Percentiles rank a stretch among this genome's conserved stretches.
Conservation (phyloP, 2,329 filamentous ascomycete species). For the Boeremia exigua region DNA sequence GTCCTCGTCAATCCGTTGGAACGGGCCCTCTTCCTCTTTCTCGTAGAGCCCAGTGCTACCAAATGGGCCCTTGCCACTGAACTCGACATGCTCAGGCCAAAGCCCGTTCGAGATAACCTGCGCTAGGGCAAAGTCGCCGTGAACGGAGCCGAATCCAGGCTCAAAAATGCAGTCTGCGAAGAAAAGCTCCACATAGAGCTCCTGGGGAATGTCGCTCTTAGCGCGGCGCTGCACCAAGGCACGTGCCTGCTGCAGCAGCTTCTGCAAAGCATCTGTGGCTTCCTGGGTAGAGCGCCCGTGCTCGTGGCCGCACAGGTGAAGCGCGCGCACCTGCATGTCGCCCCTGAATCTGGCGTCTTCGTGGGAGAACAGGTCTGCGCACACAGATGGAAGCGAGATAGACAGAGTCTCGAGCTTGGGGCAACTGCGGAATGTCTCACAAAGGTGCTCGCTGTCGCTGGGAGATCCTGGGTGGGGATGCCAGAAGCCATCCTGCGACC, state of each 20-base stretch:
- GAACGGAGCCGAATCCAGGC: slow-evolving; percentile 53
- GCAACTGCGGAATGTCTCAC: slow-evolving; percentile 54
- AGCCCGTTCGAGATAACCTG: slow-evolving; percentile 49
- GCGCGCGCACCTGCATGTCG: slow-evolving; percentile 58
- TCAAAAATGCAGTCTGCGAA: slow-evolving; percentile 60
- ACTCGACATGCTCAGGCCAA: slow-evolving; percentile 49
- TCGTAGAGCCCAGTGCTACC: slow-evolving; percentile 58
- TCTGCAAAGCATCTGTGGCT: slow-evolving; percentile 47
- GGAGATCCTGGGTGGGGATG: slow-evolving; percentile 57
- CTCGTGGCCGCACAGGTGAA: slow-evolving; percentile 54
- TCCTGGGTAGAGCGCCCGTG: slow-evolving; percentile 44
- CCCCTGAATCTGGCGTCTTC: slow-evolving; percentile 53
- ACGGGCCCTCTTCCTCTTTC: slow-evolving; percentile 54
- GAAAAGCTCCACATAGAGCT: slow-evolving; percentile 57
- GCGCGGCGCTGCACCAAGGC: slow-evolving; percentile 49
- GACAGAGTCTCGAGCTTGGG: slow-evolving; percentile 57
- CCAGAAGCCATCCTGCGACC: slow-evolving; percentile 59
- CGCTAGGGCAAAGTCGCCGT: slow-evolving; percentile 56
- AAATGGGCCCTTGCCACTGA: slow-evolving; percentile 57
- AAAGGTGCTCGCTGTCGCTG: slow-evolving; percentile 55
- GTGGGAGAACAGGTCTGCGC: slow-evolving; percentile 55
- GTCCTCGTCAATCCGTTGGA: slow-evolving; percentile 48
- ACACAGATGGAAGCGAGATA: slow-evolving; percentile 57
- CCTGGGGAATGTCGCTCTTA: slow-evolving; percentile 44
- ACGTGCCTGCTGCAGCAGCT: slow-evolving; percentile 51